Base-by-base conservation (phyloP, 805 yeast species). In the Grigorovia yakushimaensis region DNA sequence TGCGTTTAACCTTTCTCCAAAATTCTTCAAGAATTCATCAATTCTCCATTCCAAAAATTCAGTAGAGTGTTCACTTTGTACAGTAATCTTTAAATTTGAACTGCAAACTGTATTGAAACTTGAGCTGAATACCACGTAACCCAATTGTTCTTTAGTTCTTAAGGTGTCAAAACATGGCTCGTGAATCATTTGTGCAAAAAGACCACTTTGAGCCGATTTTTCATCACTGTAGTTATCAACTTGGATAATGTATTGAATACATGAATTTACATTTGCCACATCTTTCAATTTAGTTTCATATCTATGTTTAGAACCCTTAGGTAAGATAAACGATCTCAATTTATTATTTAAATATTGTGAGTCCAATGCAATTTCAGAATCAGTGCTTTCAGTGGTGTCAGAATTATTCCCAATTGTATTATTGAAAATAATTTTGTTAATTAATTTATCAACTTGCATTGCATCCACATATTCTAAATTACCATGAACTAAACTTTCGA, bases 71-170 rank as follows among this genome's bases (percentile, higher is more conserved):
- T 88, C 97, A 50, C 93, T 82, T 68, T 91, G 98, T 44, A 89
- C 74, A 54, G 89, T 69, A 13, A 93, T 66, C 57, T 93, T 73
- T 54, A 80, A 75, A 39, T 63, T 61, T 15, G 61, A 58, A 5
- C 83, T 76, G 20, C 93, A 82, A 59, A 94, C 76, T 3, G 86
- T 77, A 50, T 73, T 73, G 51, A 83, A 71, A 22, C 76, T 68
- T 0, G 94, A 85, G 41, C 93, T 80, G 60, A 87, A 88, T 0
- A 91, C 98, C 52, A 91, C 88, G 59, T 91, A 91, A 2, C 98
- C 98, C 30, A 91, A 73, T 65, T 93, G 98, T 67, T 91, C 98
- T 57, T 87, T 83, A 6, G 98, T 91, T 65, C 98, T 77, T 49
- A 91, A 73, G 52, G 84, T 84, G 59, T 87, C 82, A 66, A 91